Evolutionary conservation across 116 monocot species (phyloP).

Genomic region (Thalassia testudinum): DNA sequence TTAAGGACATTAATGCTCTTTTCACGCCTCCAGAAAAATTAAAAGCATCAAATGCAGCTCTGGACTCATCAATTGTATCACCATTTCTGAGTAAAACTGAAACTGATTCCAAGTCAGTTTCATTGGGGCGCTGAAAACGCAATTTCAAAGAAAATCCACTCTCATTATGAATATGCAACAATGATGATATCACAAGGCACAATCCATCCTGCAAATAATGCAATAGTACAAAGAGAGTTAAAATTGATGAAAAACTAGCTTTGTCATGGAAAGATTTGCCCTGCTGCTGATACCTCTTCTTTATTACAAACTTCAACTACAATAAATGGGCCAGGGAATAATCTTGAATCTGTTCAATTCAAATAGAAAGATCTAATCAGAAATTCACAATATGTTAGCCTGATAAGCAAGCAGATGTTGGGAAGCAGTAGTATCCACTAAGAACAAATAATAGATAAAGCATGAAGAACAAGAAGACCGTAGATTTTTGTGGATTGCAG

Average conservation of each 20-base stretch:
- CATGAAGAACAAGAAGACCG: too few species aligned
- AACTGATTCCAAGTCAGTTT: slow-evolving; percentile 33
- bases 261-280: not conserved
- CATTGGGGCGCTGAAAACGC: slow-evolving; percentile 37
- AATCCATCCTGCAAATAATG: slow-evolving; percentile 41
- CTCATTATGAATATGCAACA: slow-evolving; percentile 64
- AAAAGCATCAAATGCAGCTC: slow-evolving; percentile 57
- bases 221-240: not conserved
- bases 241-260: not conserved
- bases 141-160: slow-evolving; percentile 55
- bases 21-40: slow-evolving; percentile 44
- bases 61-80: slow-evolving; percentile 69
- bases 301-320: slow-evolving; percentile 45
- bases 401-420: too few species aligned
- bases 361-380: too few species aligned
- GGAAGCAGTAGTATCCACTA: too few species aligned
- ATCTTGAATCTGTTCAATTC: slow-evolving; percentile 44
- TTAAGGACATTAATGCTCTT: slow-evolving; percentile 56
- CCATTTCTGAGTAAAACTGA: slow-evolving; percentile 38
- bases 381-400: too few species aligned
- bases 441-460: too few species aligned
- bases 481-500: too few species aligned
- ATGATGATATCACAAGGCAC: slow-evolving; percentile 44
- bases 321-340: slow-evolving; percentile 69
- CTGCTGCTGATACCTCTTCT: slow-evolving; percentile 62